phyloP scores from a whole-genome alignment of 257 asterid species.

The Penstemon eatonii region DNA sequence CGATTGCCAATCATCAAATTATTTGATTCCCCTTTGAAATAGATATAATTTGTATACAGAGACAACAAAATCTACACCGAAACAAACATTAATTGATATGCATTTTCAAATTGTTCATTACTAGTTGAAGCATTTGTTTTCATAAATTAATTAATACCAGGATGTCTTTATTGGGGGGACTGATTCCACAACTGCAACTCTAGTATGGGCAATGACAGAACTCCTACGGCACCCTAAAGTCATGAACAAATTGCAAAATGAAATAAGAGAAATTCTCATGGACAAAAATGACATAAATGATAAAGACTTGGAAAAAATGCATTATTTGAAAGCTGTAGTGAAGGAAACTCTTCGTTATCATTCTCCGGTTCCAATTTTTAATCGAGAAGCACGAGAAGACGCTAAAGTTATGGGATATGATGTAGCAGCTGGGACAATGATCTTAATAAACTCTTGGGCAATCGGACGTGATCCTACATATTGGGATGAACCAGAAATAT shows the following conservation, averaged over 20 bases:
- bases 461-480: too few relatives aligned
- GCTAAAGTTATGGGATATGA: conserved; percentile 23
- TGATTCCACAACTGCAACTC: conserved; percentile 26
- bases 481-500: too few relatives aligned
- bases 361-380: conserved; percentile 4
- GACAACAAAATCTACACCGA: too few relatives aligned
- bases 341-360: too few relatives aligned
- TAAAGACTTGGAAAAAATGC: conserved; percentile 15
- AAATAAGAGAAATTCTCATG: conserved; percentile 18
- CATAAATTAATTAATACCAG: not conserved
- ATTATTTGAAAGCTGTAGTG: conserved; percentile 8
- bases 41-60: too few relatives aligned
- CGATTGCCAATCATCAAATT: too few relatives aligned
- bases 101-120: not conserved
- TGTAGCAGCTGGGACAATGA: conserved; percentile 20
- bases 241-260: conserved; percentile 24
- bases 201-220: not conserved
- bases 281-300: conserved; percentile 16
- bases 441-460: conserved; percentile 19
- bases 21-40: too few relatives aligned
- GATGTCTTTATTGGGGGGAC: conserved; percentile 33
- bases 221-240: conserved; percentile 23
- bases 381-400: conserved; percentile 25
- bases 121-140: not conserved
- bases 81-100: too few relatives aligned